Evolutionary conservation across 108 stramenopile species (phyloP).

Genomic region (Fragilaria crotonensis): DNA sequence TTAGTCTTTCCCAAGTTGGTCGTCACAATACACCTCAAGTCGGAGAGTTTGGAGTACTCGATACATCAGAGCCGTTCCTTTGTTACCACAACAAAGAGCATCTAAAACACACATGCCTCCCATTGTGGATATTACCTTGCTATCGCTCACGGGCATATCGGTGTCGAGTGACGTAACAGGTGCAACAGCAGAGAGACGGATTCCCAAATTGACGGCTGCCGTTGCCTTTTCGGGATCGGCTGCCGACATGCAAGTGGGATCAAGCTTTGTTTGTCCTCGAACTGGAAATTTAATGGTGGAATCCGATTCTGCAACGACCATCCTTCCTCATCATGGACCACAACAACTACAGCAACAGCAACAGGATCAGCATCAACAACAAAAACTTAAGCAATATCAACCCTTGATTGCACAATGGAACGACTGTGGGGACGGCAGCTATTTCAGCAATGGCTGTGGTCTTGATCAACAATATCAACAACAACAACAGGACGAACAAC

Average conservation of each 20-base stretch:
- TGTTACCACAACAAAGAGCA: too few relatives aligned
- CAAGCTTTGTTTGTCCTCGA: slow-evolving; percentile 23
- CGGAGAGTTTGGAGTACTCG: too few relatives aligned
- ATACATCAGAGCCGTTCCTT: too few relatives aligned
- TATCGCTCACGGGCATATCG: not conserved
- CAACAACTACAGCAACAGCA: not conserved
- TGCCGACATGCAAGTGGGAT: slow-evolving; percentile 29
- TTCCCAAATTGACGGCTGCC: slow-evolving; percentile 17
- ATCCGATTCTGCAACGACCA: slow-evolving; percentile 14
- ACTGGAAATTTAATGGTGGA: slow-evolving; percentile 28
- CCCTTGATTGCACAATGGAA: slow-evolving; percentile 12
- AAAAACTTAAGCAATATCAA: too few relatives aligned
- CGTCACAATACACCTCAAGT: too few relatives aligned
- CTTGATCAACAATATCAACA: too few relatives aligned
- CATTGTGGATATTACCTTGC: not conserved
- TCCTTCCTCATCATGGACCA: too few relatives aligned
- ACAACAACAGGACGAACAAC: too few relatives aligned
- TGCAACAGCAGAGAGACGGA: not conserved
- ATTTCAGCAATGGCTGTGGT: not conserved
- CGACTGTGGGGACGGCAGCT: slow-evolving; percentile 6
- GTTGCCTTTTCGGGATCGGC: slow-evolving; percentile 33
- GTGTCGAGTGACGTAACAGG: not conserved
- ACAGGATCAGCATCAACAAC: not conserved
- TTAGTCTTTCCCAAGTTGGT: too few relatives aligned
- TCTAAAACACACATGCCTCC: too few relatives aligned